A percentile compares a stretch with the other conserved stretches of the same genome.
phyloP scores from a whole-genome alignment of 176 grass and related monocot genomes.

The Carex myosuroides region DNA sequence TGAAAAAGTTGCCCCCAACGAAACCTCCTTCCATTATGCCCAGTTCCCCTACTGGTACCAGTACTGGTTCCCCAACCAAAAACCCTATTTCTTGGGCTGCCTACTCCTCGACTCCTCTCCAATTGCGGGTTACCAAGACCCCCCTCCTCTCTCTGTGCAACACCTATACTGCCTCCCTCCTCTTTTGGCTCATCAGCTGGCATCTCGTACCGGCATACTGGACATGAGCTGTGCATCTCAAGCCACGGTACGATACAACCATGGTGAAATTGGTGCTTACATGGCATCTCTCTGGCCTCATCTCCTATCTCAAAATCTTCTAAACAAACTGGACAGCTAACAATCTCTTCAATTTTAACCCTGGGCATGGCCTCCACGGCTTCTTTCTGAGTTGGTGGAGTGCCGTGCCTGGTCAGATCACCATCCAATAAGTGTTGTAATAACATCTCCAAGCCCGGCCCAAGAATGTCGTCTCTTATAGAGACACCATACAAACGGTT shows the following conservation, averaged over 20 bases:
- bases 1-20: not conserved
- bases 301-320: constrained; percentile 57
- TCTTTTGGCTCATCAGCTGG: constrained; percentile 44
- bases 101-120: not conserved
- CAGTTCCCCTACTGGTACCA: not conserved
- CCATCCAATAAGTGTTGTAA: constrained; percentile 66
- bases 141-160: not conserved
- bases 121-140: not conserved
- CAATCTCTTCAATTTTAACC: constrained; percentile 31
- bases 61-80: constrained; percentile 2
- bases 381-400: constrained; percentile 58
- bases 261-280: constrained; percentile 69
- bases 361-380: constrained; percentile 62
- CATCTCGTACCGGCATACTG: constrained; percentile 73
- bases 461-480: constrained; percentile 51
- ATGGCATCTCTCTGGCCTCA: constrained; percentile 73
- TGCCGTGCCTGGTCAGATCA: constrained; percentile 46
- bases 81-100: constrained; percentile 17
- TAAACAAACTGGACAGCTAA: constrained; percentile 68
- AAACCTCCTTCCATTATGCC: not conserved
- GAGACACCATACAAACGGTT: constrained; percentile 28
- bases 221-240: constrained; percentile 79
- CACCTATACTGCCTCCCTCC: not conserved
- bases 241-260: constrained; percentile 80
- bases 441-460: constrained; percentile 62